Conservation (phyloP, 345 rosid genomes). For the Murraya paniculata region DNA sequence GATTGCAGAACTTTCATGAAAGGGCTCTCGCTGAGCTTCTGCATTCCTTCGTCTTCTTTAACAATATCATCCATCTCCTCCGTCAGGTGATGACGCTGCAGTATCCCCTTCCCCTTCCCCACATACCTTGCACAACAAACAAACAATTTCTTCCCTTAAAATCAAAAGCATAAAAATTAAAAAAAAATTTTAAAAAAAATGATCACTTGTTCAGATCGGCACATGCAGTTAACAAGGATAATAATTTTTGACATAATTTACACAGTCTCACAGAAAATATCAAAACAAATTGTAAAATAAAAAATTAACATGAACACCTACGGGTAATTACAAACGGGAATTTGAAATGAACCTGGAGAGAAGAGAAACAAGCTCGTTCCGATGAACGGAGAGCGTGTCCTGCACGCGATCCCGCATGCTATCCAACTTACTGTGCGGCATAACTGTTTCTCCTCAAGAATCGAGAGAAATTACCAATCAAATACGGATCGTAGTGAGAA, state of each 20-base stretch:
- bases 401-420: slow-evolving; percentile 47
- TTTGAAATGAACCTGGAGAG: slow-evolving; percentile 42
- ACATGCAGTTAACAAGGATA: neutral
- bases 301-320: neutral
- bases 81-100: slow-evolving; percentile 50
- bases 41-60: slow-evolving; percentile 36
- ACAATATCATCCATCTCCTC: slow-evolving; percentile 33
- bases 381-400: slow-evolving; percentile 45
- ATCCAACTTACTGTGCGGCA: slow-evolving; percentile 30
- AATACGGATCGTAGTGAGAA: no score
- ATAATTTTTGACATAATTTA: neutral
- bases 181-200: neutral
- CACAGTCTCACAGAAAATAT: neutral
- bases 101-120: slow-evolving; percentile 46
- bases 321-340: no score
- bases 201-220: neutral
- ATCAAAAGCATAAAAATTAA: neutral
- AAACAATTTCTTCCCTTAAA: neutral
- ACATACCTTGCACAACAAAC: slow-evolving; percentile 32
- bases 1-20: slow-evolving; percentile 44
- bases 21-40: slow-evolving; percentile 38
- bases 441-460: slow-evolving; percentile 8
- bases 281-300: neutral
- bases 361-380: slow-evolving; percentile 50
- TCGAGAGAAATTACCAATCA: neutral